phyloP scores from a whole-genome alignment of 768 basidiomycete species.

The Collybiopsis luxurians region DNA sequence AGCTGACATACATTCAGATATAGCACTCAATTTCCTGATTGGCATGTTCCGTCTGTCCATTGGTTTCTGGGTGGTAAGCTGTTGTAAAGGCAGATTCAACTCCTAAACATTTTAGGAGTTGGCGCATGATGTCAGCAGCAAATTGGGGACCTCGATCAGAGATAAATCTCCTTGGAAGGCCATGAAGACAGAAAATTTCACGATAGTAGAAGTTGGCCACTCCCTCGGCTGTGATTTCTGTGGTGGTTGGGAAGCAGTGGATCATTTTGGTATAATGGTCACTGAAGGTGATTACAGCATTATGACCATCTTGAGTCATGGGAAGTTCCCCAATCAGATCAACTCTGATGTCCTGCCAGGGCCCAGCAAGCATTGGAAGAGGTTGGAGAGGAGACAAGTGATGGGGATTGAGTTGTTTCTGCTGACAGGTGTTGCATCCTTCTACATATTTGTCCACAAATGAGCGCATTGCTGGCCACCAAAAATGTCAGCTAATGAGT shows the following conservation, averaged over 20 bases:
- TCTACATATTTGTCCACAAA: conserved; percentile 22
- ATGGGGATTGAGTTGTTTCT: not conserved
- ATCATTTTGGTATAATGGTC: conserved; percentile 28
- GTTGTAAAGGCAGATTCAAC: too few species aligned
- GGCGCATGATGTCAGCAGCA: too few species aligned
- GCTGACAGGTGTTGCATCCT: conserved; percentile 23
- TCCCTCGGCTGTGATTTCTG: too few species aligned
- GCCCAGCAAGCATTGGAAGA: conserved; percentile 4
- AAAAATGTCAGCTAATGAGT: conserved; percentile 18
- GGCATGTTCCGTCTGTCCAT: too few species aligned
- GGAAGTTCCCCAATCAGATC: conserved; percentile 23
- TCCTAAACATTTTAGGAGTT: too few species aligned
- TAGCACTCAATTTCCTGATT: too few species aligned
- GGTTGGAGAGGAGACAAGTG: not conserved
- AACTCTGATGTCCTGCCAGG: conserved; percentile 18
- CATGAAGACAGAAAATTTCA: too few species aligned
- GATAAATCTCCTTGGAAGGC: too few species aligned
- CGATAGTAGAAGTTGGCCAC: too few species aligned
- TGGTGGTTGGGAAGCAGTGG: conserved; percentile 9
- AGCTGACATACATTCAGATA: too few species aligned
- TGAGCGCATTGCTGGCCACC: conserved; percentile 18
- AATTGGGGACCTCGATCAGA: too few species aligned
- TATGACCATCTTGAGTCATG: conserved; percentile 9
- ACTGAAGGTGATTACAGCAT: conserved; percentile 19
- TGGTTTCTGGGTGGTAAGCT: too few species aligned